These are phyloP conservation scores for Pleurotus djamor DNA, from an alignment of 768 basidiomycete genomes.

Conservation along the genomic window DNA sequence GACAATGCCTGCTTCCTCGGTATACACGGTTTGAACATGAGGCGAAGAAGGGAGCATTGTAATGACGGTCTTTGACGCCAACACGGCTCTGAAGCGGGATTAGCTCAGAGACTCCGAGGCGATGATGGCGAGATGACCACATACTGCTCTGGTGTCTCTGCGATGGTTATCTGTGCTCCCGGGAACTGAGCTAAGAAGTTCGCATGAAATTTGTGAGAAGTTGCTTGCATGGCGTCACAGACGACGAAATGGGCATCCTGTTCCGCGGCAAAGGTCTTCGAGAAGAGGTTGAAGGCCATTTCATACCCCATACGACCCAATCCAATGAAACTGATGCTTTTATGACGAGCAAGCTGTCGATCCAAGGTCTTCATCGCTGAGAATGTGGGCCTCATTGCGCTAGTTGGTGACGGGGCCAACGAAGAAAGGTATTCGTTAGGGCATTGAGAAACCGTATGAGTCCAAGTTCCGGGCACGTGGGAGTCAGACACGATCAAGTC, in stretches of 20 bases:
- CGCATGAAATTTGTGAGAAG: slow-evolving; percentile 51
- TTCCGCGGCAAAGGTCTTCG: slow-evolving; percentile 52
- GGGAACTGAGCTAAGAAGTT: slow-evolving; percentile 60
- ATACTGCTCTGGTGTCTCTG: slow-evolving; percentile 69
- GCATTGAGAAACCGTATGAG: background rate
- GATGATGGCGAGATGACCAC: slow-evolving; percentile 24
- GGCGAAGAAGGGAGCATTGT: slow-evolving; percentile 95
- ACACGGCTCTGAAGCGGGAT: slow-evolving; percentile 49
- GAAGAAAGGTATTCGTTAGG: background rate
- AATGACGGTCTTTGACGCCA: slow-evolving; percentile 63
- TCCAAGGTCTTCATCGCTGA: slow-evolving; percentile 37
- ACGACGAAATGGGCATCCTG: slow-evolving; percentile 66
- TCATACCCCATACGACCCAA: slow-evolving; percentile 88
- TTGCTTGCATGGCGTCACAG: slow-evolving; percentile 71
- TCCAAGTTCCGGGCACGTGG: slow-evolving; percentile 4
- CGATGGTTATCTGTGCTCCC: slow-evolving; percentile 55
- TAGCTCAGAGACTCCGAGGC: slow-evolving; percentile 8
- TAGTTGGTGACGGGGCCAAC: background rate
- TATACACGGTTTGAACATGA: slow-evolving; percentile 79
- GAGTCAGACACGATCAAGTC: background rate
- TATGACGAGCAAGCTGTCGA: slow-evolving; percentile 33
- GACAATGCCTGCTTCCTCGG: slow-evolving; percentile 52
- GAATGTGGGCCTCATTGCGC: slow-evolving; percentile 49
- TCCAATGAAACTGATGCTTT: slow-evolving; percentile 77
- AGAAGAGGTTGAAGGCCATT: slow-evolving; percentile 85